Base-by-base conservation (phyloP, 2,329 filamentous ascomycete genomes). In the Acrocalymma vagum region DNA sequence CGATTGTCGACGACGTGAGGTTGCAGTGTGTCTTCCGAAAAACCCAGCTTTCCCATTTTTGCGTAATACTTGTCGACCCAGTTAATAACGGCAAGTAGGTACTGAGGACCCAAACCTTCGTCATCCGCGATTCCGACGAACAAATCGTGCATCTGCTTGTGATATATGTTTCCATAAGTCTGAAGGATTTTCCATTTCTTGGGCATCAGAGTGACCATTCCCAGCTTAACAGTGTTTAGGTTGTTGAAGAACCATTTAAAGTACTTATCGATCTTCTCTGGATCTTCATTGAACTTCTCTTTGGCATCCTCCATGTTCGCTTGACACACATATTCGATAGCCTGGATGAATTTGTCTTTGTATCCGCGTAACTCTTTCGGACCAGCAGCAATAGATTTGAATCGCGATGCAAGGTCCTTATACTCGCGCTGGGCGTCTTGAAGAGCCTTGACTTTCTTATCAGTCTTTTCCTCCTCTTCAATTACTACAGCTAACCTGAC, bases 211-310 rank as follows among this genome's bases (percentile, higher is more conserved):
- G 84, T 83, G 45, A 88, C 83, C 89, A 99, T 95, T 62, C 94
- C 93, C 49, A 95, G 81, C 70, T 93, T 91, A 63, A 96, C 93
- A 3, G 90, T 91, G 70, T 95, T 95, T 24, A 99, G 81, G 68
- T 99, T 93, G 73, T 97, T 96, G 76, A 97, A 99, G 72, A 85
- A 99, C 94, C 94, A 99, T 62, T 88, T 88, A 72, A 96, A 83
- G 53, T 83, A 85, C 76, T 96, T 96, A 51, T 95, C 89, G 30
- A 99, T 78, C 59, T 83, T 84, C 33, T 86, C 81, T 0, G 94
- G 89, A 62, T 97, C 90, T 24, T 87, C 87, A 37, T 93, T 73
- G 68, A 99, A 97, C 30, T 85, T 81, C 38, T 87, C 82, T 43
- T 85, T 83, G 26, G 84, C 81, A 44, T 83, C 78, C 9, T 84